phyloP scores from a whole-genome alignment of 129 eudicot genomes.

The Tanacetum coccineum region DNA sequence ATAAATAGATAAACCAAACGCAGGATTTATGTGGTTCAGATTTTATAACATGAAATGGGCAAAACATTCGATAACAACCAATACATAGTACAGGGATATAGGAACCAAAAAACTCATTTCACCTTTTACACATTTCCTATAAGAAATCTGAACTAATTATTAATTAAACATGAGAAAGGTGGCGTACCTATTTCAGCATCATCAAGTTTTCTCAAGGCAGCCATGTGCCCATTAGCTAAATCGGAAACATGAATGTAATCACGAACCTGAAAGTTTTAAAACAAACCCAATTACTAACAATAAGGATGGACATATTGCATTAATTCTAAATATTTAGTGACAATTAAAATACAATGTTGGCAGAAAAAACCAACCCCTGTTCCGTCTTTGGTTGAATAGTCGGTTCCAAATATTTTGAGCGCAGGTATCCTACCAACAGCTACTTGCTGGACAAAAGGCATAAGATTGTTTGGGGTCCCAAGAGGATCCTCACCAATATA shows the following conservation, averaged over 20 bases:
- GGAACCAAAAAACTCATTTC: no score
- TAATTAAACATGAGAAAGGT: background rate
- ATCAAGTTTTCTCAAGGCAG: constrained; percentile 75
- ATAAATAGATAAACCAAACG: background rate
- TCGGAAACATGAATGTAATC: constrained; percentile 95
- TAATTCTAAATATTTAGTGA: background rate
- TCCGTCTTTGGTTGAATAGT: constrained; percentile 80
- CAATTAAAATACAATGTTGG: background rate
- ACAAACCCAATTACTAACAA: constrained; percentile 11
- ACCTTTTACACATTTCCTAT: no score
- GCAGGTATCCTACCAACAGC: constrained; percentile 93
- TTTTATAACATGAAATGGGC: no score
- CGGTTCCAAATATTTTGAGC: constrained; percentile 74
- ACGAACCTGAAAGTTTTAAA: constrained; percentile 58
- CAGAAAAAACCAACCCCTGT: constrained; percentile 70
- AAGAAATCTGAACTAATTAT: no score
- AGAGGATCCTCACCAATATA: constrained; percentile 92
- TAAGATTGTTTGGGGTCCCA: constrained; percentile 92
- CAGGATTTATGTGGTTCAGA: no score
- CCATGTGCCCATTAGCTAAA: constrained; percentile 92
- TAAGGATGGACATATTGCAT: background rate
- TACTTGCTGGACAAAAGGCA: constrained; percentile 99
- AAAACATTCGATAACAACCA: no score
- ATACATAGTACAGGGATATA: no score
- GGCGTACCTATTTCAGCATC: constrained; percentile 64